Conservation (phyloP, 306 rosid genomes). For the Oxytropis ochrocephala region DNA sequence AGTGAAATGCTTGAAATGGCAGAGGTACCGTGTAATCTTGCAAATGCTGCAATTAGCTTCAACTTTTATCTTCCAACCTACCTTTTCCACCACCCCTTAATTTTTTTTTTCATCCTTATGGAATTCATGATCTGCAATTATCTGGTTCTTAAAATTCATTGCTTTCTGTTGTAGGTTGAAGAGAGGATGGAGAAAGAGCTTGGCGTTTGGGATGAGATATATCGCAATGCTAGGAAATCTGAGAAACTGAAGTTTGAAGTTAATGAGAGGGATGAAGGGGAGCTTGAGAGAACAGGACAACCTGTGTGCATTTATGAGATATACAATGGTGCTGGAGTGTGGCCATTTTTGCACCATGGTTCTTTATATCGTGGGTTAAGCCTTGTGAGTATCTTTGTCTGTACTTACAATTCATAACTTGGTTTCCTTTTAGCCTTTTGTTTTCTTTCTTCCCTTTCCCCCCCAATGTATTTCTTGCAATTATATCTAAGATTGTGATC, state of each 20-base stretch:
- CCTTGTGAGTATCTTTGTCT: conserved; percentile 57
- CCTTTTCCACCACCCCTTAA: neutral
- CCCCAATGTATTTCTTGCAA: neutral
- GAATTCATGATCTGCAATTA: conserved; percentile 9
- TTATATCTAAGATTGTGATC: conserved; percentile 9
- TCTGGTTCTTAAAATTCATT: conserved; percentile 18
- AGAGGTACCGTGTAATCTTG: conserved; percentile 58
- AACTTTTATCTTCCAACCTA: conserved; percentile 1
- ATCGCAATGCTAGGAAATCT: conserved; percentile 83
- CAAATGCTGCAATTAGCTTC: conserved; percentile 4
- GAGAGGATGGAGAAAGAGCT: conserved; percentile 65
- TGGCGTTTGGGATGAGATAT: conserved; percentile 81
- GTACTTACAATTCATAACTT: conserved; percentile 7
- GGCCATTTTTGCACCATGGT: conserved; percentile 95
- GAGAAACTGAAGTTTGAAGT: conserved; percentile 81
- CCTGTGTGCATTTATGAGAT: conserved; percentile 87
- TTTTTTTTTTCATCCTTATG: conserved; percentile 3
- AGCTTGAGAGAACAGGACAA: conserved; percentile 94
- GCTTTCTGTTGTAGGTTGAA: conserved; percentile 50
- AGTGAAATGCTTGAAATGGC: conserved; percentile 74
- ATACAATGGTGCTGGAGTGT: conserved; percentile 73
- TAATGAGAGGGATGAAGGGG: conserved; percentile 98
- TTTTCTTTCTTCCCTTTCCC: neutral
- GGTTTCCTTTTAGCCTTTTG: neutral
- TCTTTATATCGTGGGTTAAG: conserved; percentile 95